Evolutionary conservation across 805 yeast genomes (phyloP), one percentile per base, ranked within the genome.

Genomic region (Cyberlindnera samutprakarnensis): DNA sequence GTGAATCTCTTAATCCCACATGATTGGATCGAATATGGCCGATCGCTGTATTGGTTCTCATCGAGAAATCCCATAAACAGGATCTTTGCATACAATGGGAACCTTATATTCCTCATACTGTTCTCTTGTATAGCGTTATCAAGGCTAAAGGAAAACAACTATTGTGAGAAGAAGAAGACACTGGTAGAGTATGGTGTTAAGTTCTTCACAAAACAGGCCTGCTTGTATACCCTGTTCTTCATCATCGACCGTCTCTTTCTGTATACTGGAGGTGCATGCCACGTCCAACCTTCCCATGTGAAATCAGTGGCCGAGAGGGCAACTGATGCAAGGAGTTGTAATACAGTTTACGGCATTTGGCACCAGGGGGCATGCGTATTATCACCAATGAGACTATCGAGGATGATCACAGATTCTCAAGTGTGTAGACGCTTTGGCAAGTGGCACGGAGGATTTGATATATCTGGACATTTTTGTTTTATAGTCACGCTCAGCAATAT

Each of bases 371-470:
- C 31, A 19, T 45, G 53, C 18, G 21, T 33, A 3, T 8, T 46
- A 7, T 32, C 39, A 0, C 41, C 52, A 3, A 18, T 7, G 1
- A 47, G 41, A 20, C 26, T 40, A 2, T 13, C 37, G 3, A 5
- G 28, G 10, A 27, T 35, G 2, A 43, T 58, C 8, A 38, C 33
- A 6, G 54, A 58, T 23, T 61, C 66, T 1, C 57, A 54, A 27
- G 31, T 25, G 4, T 63, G 68, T 35, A 42, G 51, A 17, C 19
- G 27, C 7, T 38, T 48, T 15, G 71, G 67, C 2, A 30, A 40
- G 12, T 72, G 78, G 77, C 44, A 45, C 5, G 61, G 63, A 37
- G 73, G 74, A 8, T 72, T 72, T 43, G 78, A 72, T 43, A 53
- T 66, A 5, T 68, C 75, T 24, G 77, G 78, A 2, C 79, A 72